These are phyloP conservation scores for Aechmea fasciata DNA, from an alignment of 176 grass and related monocot species.

Conservation along the genomic window DNA sequence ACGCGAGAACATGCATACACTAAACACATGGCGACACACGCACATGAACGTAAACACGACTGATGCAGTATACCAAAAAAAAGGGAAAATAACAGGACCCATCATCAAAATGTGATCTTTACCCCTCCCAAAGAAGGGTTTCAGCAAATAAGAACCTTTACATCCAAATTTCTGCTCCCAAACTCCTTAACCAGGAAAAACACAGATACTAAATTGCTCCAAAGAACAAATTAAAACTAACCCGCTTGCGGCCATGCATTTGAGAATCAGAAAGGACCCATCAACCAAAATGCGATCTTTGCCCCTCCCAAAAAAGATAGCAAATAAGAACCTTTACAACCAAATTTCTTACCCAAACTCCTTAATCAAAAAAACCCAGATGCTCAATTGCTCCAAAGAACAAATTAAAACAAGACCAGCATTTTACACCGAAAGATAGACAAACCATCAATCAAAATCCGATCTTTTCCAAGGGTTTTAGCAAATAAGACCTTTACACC, in stretches of 20 bases:
- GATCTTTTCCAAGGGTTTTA: no score
- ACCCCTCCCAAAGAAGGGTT: not conserved
- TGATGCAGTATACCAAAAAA: not conserved
- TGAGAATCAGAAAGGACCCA: conserved; percentile 20
- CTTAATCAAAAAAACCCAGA: no score
- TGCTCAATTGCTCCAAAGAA: not conserved
- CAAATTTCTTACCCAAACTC: not conserved
- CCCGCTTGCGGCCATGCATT: conserved; percentile 50
- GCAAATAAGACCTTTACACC: not conserved
- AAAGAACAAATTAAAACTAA: not conserved
- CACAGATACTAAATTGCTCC: not conserved
- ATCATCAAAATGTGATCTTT: not conserved
- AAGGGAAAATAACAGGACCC: not conserved
- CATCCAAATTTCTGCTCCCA: no score
- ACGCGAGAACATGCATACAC: no score
- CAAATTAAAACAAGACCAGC: not conserved
- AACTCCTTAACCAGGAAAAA: not conserved
- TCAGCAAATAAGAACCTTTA: not conserved
- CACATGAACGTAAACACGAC: not conserved
- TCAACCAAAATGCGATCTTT: no score
- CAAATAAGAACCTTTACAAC: not conserved
- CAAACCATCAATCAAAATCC: no score
- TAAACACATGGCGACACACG: not conserved
- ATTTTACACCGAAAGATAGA: no score
- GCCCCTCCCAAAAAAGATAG: no score